These are phyloP conservation scores for Acorus gramineus DNA, from an alignment of 106 monocot genomes.

Conservation along the genomic window DNA sequence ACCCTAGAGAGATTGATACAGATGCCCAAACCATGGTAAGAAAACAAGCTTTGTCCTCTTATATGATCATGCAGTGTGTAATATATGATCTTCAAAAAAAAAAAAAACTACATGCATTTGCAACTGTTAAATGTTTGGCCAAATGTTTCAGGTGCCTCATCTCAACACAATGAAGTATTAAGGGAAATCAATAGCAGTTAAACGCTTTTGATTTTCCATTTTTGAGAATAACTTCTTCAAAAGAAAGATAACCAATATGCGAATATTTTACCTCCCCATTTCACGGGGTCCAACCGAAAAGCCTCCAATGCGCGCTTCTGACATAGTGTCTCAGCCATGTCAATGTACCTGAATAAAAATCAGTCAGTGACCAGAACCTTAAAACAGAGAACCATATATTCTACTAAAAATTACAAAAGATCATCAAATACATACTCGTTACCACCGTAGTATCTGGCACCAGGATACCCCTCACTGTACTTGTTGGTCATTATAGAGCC, in stretches of 20 bases:
- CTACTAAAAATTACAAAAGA: neutral
- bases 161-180: neutral
- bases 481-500: slow-evolving; percentile 99
- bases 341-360: slow-evolving; percentile 53
- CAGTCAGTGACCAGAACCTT: neutral
- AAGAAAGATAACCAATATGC: neutral
- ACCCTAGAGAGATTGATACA: no score
- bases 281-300: slow-evolving; percentile 74
- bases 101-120: no score
- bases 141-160: no score
- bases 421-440: slow-evolving; percentile 58
- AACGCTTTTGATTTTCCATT: neutral
- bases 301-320: slow-evolving; percentile 94
- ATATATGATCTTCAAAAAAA: no score
- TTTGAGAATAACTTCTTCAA: neutral
- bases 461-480: slow-evolving; percentile 99
- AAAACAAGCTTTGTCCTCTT: no score
- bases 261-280: slow-evolving; percentile 78
- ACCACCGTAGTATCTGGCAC: slow-evolving; percentile 99
- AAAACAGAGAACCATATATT: neutral
- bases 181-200: neutral
- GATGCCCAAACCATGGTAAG: no score
- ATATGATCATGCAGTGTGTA: no score
- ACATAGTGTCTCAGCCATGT: slow-evolving; percentile 93
- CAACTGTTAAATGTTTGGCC: no score